Evolutionary conservation across 2,329 filamentous ascomycete genomes (phyloP).

Genomic region (Nemania sp.): DNA sequence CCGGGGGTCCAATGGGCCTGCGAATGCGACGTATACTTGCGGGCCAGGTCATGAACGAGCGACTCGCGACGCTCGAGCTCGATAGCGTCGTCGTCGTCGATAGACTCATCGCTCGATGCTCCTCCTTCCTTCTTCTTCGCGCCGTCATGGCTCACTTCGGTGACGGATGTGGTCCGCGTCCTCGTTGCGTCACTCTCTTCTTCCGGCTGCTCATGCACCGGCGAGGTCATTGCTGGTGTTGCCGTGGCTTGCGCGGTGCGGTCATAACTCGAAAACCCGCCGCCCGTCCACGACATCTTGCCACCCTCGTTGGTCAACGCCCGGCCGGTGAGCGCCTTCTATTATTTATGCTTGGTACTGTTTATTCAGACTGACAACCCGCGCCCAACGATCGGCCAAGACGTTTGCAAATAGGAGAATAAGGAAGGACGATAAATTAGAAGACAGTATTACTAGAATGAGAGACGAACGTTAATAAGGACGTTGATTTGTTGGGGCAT

Average conservation of each 20-base stretch:
- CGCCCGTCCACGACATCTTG: conserved; percentile 49
- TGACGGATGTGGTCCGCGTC: conserved; percentile 13
- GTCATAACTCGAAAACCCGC: conserved; percentile 54
- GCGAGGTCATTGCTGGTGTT: conserved; percentile 41
- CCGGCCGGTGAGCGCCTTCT: neutral
- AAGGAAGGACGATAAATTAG: conserved; percentile 7
- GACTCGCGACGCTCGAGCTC: conserved; percentile 46
- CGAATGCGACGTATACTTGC: conserved; percentile 58
- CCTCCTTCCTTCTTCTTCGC: conserved; percentile 33
- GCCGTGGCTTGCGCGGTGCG: conserved; percentile 51
- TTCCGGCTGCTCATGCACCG: conserved; percentile 28
- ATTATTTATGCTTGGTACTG: neutral
- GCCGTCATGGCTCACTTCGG: conserved; percentile 21
- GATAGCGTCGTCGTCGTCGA: conserved; percentile 30
- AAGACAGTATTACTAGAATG: conserved; percentile 19
- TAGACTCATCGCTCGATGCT: conserved; percentile 22
- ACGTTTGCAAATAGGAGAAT: neutral
- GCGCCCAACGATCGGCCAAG: conserved; percentile 8
- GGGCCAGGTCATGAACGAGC: conserved; percentile 60
- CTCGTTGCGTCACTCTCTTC: conserved; percentile 11
- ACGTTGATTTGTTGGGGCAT: too few species aligned
- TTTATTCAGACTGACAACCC: neutral
- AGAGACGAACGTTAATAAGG: neutral
- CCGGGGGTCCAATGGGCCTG: conserved; percentile 40
- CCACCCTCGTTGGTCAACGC: conserved; percentile 7